A percentile compares a stretch with the other conserved stretches of the same genome.
phyloP scores from a whole-genome alignment of 1,284 basidiomycete species.

The Tausonia pullulans region DNA sequence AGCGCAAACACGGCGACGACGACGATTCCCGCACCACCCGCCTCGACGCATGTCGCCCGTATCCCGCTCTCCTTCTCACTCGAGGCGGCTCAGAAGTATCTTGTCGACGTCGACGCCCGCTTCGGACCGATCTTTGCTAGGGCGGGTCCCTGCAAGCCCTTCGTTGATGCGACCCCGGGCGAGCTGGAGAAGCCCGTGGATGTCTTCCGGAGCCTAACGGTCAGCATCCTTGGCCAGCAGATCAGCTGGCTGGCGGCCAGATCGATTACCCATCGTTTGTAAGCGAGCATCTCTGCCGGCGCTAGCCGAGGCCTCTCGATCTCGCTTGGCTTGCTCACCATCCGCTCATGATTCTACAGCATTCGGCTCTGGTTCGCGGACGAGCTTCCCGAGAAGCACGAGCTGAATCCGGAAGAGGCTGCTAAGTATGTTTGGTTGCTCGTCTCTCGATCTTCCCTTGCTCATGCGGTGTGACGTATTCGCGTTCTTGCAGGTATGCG shows the following conservation, averaged over 20 bases:
- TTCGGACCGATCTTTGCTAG: constrained; percentile 54
- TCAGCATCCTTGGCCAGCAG: constrained; percentile 66
- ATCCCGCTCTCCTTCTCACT: constrained; percentile 54
- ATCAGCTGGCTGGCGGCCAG: constrained; percentile 84
- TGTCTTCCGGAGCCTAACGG: constrained; percentile 1
- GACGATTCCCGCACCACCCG: neutral
- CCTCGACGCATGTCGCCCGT: neutral
- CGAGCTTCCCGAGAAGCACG: neutral
- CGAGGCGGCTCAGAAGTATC: constrained; percentile 58
- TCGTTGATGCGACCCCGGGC: constrained; percentile 5
- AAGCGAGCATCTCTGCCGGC: constrained; percentile 51
- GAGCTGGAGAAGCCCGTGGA: neutral
- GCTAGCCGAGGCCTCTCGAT: constrained; percentile 33
- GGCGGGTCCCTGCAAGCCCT: neutral
- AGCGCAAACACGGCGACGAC: too few relatives aligned
- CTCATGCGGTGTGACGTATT: too few relatives aligned
- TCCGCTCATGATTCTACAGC: neutral
- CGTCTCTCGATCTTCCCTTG: constrained; percentile 1
- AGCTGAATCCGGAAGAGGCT: constrained; percentile 19
- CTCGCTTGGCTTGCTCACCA: constrained; percentile 23
- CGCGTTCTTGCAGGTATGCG: neutral
- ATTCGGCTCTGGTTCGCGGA: neutral
- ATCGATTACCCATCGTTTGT: constrained; percentile 70
- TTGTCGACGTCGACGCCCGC: constrained; percentile 54
- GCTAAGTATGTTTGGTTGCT: neutral